Evolutionary conservation across 177 flowering plant species (phyloP).

Genomic region (Vitis hybrid): DNA sequence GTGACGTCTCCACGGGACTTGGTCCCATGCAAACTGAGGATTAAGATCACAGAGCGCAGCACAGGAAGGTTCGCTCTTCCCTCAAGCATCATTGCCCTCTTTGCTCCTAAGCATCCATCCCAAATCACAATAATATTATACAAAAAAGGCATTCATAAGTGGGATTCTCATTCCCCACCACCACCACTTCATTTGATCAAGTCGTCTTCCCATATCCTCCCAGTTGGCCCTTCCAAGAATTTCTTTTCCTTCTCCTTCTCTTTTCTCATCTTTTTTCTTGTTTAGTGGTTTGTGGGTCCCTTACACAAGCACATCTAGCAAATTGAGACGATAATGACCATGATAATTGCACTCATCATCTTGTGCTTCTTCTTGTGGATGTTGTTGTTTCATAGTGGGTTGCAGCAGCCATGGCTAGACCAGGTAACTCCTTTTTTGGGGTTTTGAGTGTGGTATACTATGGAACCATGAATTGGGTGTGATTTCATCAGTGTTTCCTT

Average conservation of each 20-base stretch:
- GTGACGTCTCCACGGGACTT: too few relatives aligned
- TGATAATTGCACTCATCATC: slow-evolving; percentile 10
- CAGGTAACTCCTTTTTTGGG: slow-evolving; percentile 11
- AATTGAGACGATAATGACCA: slow-evolving; percentile 9
- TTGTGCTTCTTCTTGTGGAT: slow-evolving; percentile 5
- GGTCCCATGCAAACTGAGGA: too few relatives aligned
- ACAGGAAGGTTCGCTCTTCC: too few relatives aligned
- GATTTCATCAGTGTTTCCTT: background rate
- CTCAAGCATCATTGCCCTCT: too few relatives aligned
- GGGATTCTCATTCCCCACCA: slow-evolving; percentile 38
- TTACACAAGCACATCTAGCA: slow-evolving; percentile 14
- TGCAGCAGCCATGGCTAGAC: slow-evolving; percentile 13
- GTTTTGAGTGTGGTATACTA: background rate
- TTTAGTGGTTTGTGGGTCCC: slow-evolving; percentile 33
- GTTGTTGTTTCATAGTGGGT: slow-evolving; percentile 14
- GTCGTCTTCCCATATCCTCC: slow-evolving; percentile 12
- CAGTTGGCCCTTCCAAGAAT: slow-evolving; percentile 15
- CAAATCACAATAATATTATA: too few relatives aligned
- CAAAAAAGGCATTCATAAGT: slow-evolving; percentile 15
- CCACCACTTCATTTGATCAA: slow-evolving; percentile 9
- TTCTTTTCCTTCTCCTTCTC: background rate
- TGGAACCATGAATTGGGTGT: too few relatives aligned
- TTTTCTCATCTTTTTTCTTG: background rate
- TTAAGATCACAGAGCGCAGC: too few relatives aligned
- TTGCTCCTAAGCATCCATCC: too few relatives aligned